Percentiles rank a stretch among this genome's conserved stretches.
phyloP scores from a whole-genome alignment of 805 yeast genomes.

The Metschnikowia lunata region DNA sequence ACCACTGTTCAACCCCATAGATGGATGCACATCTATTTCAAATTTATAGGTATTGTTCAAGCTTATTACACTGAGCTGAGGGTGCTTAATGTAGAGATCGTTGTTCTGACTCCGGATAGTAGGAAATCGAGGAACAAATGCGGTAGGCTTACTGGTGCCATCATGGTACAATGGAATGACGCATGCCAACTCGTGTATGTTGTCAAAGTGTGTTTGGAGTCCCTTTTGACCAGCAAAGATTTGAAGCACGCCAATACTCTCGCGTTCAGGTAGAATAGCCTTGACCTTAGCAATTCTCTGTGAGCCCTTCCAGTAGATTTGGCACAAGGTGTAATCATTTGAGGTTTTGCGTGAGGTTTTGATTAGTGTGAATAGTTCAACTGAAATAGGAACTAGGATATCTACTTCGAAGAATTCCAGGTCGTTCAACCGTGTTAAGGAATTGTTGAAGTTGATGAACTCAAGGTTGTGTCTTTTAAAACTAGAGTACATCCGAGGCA shows the following conservation, averaged over 20 bases:
- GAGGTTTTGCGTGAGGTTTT: conserved; percentile 49
- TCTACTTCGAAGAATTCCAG: conserved; percentile 78
- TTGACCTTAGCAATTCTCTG: conserved; percentile 71
- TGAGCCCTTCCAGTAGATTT: conserved; percentile 64
- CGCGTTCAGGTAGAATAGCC: conserved; percentile 71
- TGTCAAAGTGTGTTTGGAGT: conserved; percentile 49
- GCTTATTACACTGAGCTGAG: conserved; percentile 66
- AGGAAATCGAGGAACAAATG: conserved; percentile 69
- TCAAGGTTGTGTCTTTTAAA: conserved; percentile 58
- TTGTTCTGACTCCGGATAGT: conserved; percentile 62
- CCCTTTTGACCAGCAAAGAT: conserved; percentile 70
- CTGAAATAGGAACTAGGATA: conserved; percentile 61
- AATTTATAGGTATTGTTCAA: conserved; percentile 61
- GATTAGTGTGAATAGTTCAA: conserved; percentile 60
- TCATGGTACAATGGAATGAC: conserved; percentile 71
- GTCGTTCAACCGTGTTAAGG: conserved; percentile 67
- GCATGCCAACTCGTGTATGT: conserved; percentile 64
- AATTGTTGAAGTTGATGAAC: conserved; percentile 66
- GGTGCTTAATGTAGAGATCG: conserved; percentile 80
- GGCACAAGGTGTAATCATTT: conserved; percentile 63
- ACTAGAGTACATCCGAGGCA: conserved; percentile 86
- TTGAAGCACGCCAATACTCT: conserved; percentile 65
- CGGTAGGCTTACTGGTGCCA: conserved; percentile 58
- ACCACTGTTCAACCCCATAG: conserved; percentile 43
- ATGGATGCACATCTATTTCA: conserved; percentile 57